These are phyloP conservation scores for Paramecium tetraurelia DNA, from an alignment of 73 alveolate genomes.

Conservation along the genomic window DNA sequence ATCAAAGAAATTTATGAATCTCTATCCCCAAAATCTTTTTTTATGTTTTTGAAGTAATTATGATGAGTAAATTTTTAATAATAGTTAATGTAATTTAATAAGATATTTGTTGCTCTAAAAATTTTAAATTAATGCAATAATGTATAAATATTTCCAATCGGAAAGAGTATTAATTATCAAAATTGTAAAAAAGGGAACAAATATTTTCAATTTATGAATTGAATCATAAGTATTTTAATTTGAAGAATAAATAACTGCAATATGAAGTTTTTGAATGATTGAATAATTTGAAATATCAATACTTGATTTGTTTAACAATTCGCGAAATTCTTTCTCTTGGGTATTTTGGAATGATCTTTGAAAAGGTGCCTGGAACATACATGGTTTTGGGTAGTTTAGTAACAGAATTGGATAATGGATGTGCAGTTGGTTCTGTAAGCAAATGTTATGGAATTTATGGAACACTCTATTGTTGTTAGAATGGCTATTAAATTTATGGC, in stretches of 20 bases:
- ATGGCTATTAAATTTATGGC: not conserved
- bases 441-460: not conserved
- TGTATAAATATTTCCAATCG: too few relatives aligned
- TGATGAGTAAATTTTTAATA: too few relatives aligned
- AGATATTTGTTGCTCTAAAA: too few relatives aligned
- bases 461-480: not conserved
- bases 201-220: not conserved
- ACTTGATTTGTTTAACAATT: not conserved
- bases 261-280: not conserved
- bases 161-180: not conserved
- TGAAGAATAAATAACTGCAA: not conserved
- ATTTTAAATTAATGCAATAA: too few relatives aligned
- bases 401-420: not conserved
- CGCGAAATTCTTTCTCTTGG: conserved; percentile 37
- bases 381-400: conserved; percentile 11
- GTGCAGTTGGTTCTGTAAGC: not conserved
- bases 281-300: not conserved
- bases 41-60: too few relatives aligned
- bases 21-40: too few relatives aligned
- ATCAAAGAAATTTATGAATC: too few relatives aligned
- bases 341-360: not conserved
- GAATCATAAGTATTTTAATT: not conserved
- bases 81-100: too few relatives aligned
- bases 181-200: not conserved
- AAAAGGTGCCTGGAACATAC: not conserved